Evolutionary conservation across 805 yeast genomes (phyloP).

Genomic region (Ogataea pini): DNA sequence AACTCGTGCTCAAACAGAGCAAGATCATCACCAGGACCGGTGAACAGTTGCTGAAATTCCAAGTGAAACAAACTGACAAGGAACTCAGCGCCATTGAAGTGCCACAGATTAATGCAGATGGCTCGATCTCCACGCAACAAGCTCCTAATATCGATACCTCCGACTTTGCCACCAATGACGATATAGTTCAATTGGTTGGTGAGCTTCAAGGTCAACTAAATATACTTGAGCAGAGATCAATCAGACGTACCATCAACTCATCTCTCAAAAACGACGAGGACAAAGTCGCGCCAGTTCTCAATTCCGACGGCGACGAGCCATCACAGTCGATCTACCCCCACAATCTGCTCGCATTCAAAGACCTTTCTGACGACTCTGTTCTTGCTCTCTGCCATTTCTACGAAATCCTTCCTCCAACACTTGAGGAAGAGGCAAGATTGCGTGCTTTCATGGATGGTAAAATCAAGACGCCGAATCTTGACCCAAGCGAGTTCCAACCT

Average conservation of each 20-base stretch:
- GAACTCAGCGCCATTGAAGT: conserved; percentile 28
- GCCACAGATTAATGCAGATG: conserved; percentile 25
- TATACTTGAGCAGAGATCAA: conserved; percentile 71
- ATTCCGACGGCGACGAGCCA: conserved; percentile 76
- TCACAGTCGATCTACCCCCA: conserved; percentile 54
- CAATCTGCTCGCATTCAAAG: conserved; percentile 53
- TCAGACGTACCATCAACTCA: conserved; percentile 69
- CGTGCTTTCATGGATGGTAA: conserved; percentile 55
- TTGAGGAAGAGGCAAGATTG: conserved; percentile 52
- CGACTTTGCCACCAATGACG: conserved; percentile 78
- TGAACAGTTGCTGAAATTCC: conserved; percentile 69
- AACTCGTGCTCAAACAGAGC: conserved; percentile 63
- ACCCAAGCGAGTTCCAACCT: conserved; percentile 28
- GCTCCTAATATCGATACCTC: conserved; percentile 40
- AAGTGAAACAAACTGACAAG: conserved; percentile 52
- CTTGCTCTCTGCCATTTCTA: conserved; percentile 67
- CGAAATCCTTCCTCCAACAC: conserved; percentile 70
- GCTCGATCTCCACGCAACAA: conserved; percentile 7
- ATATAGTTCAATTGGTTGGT: conserved; percentile 80
- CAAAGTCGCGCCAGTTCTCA: conserved; percentile 66
- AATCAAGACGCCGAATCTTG: conserved; percentile 40
- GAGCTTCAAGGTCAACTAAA: conserved; percentile 90
- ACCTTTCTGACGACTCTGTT: conserved; percentile 45
- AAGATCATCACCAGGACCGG: conserved; percentile 74
- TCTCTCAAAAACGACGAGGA: conserved; percentile 44